These are phyloP conservation scores for Microsporum ferrugineum DNA, from an alignment of 2,329 filamentous ascomycete genomes.

Conservation along the genomic window DNA sequence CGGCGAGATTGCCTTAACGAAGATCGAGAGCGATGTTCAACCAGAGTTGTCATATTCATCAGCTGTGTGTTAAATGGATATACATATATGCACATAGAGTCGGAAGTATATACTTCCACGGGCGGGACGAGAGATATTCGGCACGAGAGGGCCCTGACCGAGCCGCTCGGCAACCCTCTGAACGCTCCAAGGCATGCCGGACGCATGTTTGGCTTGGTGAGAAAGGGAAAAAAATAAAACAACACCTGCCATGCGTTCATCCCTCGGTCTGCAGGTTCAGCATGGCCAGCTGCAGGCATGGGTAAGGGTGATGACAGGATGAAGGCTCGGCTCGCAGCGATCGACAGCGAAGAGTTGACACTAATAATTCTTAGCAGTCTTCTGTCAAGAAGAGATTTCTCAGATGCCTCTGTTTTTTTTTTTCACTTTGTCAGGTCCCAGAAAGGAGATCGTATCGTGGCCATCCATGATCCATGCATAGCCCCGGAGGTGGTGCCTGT, in stretches of 20 bases:
- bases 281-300: neutral
- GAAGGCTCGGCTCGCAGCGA: slow-evolving; percentile 4
- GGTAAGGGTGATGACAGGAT: neutral
- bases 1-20: neutral
- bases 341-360: neutral
- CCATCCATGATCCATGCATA: neutral
- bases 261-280: neutral
- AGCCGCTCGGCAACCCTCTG: neutral
- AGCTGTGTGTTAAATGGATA: too few species aligned
- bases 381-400: neutral
- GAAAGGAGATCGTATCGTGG: neutral
- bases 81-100: neutral
- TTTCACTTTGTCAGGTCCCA: neutral
- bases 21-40: neutral
- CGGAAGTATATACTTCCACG: neutral
- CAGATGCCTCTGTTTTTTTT: neutral
- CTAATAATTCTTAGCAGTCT: neutral
- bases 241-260: neutral
- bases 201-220: neutral
- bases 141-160: neutral
- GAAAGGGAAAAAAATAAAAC: too few species aligned
- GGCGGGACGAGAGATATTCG: neutral
- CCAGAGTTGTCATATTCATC: too few species aligned
- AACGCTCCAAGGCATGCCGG: neutral
- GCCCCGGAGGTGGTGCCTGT: neutral